Conservation (phyloP, 768 basidiomycete species). For the Lactarius pseudohatsudake region DNA sequence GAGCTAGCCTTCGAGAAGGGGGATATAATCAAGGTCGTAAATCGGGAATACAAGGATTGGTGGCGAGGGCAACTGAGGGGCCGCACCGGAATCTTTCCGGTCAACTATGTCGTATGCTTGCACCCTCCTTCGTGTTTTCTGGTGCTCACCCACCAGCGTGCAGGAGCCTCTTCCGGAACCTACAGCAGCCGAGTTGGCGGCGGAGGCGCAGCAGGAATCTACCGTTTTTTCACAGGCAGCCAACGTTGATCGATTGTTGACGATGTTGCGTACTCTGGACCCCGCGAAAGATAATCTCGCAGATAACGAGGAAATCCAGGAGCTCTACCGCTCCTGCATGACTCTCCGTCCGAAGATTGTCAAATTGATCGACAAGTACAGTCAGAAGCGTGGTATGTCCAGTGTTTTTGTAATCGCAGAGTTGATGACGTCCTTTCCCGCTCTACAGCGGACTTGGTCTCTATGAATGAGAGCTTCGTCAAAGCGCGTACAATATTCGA, state of each 20-base stretch:
- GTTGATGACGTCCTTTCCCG: conserved; percentile 2
- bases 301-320: conserved; percentile 46
- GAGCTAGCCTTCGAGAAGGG: conserved; percentile 92
- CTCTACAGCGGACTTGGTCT: conserved; percentile 78
- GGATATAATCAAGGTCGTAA: conserved; percentile 92
- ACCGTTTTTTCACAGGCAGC: conserved; percentile 84
- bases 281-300: conserved; percentile 25
- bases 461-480: conserved; percentile 93
- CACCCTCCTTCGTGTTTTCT: background rate
- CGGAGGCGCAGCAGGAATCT: conserved; percentile 85
- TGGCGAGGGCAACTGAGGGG: conserved; percentile 93
- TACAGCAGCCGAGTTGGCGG: conserved; percentile 68
- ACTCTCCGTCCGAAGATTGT: conserved; percentile 91
- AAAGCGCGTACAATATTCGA: conserved; percentile 89
- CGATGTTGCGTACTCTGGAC: conserved; percentile 15
- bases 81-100: conserved; percentile 92
- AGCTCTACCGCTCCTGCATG: conserved; percentile 89
- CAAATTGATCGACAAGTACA: conserved; percentile 95
- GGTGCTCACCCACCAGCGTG: background rate
- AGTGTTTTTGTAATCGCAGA: background rate
- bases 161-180: conserved; percentile 88
- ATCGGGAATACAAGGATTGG: conserved; percentile 94
- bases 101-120: conserved; percentile 85
- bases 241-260: conserved; percentile 71
- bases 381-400: conserved; percentile 74